Base-by-base conservation (phyloP, 1,139 yeast species). In the Kurtzmaniella quercitrusa region DNA sequence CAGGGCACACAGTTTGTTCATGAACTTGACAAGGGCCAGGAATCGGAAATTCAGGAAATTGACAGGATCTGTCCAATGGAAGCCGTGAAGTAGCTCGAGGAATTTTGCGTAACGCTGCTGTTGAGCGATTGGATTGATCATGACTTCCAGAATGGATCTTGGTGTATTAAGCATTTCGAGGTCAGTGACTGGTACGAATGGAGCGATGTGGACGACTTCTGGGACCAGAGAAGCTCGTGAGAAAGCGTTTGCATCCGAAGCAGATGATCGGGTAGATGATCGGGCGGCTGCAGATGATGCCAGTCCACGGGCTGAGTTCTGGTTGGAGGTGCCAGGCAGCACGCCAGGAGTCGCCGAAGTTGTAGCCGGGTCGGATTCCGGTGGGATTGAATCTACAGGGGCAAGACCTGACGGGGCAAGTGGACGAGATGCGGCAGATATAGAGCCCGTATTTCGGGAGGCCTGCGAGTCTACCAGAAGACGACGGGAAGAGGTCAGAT, bases 11-110 rank as follows among this genome's bases (percentile, higher is more conserved):
- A 12, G 41, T 15, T 42, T 21, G 3, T 53, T 47, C 15, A 69
- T 54, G 39, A 71, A 70, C 44, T 68, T 70, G 8, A 57, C 50
- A 20, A 71, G 54, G 3, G 73, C 68, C 41, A 67, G 69, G 40
- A 61, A 60, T 22, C 78, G 50, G n/a, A 68, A 60, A 33, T 53
- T 60, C 15, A 74, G 71, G 54, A 71, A 71, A 46, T 63, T 68
- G n/a, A 69, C 57, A 0, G 76, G 70, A 49, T 71, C 77, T 39
- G 60, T 59, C 17, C 53, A 50, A 42, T 65, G 74, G 43, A 65
- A 67, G 11, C 60, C 68, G 19, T 59, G 47, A 21, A 70, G 43
- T 19, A 65, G 55, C 23, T 65, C 68, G 14, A 71, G 56, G 47
- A 65, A 71, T 40, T 57, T 60, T 41, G 62, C 58, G 47, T 56